Conservation (phyloP, 441 rosid genomes). For the Metrosideros polymorpha region DNA sequence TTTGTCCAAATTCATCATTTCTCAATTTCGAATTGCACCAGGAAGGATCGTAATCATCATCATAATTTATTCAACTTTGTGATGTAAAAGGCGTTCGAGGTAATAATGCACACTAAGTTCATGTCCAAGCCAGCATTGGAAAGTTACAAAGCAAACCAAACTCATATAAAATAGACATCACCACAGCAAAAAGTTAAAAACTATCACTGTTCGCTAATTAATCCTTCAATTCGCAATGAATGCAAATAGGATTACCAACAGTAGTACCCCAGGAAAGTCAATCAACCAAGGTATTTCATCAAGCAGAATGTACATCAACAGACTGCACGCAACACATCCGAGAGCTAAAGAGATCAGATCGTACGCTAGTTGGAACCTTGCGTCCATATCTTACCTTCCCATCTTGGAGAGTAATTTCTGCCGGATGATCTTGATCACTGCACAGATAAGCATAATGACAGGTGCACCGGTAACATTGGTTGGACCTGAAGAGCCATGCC, state of each 20-base stretch:
- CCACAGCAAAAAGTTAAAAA: neutral
- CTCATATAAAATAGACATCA: neutral
- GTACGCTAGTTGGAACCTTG: neutral
- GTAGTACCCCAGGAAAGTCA: neutral
- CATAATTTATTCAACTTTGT: neutral
- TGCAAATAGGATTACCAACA: accelerated
- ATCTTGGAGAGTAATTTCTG: neutral
- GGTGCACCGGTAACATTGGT: neutral
- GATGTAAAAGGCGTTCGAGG: neutral
- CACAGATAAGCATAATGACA: neutral
- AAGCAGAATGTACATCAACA: neutral
- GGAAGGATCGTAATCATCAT: neutral
- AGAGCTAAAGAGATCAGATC: neutral
- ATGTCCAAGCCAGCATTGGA: neutral
- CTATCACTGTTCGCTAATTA: neutral
- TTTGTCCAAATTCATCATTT: neutral
- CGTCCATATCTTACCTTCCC: neutral
- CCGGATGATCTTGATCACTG: accelerated
- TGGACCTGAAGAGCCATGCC: neutral
- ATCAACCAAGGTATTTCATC: neutral
- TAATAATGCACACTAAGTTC: neutral
- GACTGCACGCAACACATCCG: neutral
- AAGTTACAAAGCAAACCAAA: neutral
- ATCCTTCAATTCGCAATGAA: neutral
- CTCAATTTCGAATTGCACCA: neutral